Evolutionary conservation across 495 filamentous ascomycete genomes (phyloP).

Genomic region (Glutinoglossum americanum): DNA sequence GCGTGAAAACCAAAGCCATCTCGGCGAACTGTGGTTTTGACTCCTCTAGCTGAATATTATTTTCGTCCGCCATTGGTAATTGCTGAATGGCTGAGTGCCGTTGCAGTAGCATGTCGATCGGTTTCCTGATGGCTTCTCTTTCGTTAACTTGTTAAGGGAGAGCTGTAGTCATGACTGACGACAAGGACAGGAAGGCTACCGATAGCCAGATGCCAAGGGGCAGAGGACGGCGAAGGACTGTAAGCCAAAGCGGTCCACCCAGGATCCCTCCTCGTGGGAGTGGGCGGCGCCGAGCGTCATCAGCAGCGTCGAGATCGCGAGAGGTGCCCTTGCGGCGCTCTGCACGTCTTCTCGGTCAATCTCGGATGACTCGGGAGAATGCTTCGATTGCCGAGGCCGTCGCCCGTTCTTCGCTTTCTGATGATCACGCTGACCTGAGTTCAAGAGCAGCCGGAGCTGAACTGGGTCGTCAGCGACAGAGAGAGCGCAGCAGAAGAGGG

Average conservation of each 20-base stretch:
- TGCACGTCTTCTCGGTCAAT: background rate
- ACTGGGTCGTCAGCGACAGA: background rate
- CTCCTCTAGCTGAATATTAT: background rate
- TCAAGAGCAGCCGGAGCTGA: constrained; percentile 3
- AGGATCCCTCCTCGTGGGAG: background rate
- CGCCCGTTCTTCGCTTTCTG: background rate
- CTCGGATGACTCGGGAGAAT: background rate
- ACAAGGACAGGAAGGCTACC: background rate
- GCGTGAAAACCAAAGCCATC: background rate
- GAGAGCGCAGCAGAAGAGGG: background rate
- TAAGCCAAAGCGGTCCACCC: background rate
- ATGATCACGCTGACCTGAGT: background rate
- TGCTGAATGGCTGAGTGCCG: background rate
- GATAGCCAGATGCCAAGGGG: background rate
- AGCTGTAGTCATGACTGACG: background rate
- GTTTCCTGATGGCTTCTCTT: background rate
- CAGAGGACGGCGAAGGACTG: background rate
- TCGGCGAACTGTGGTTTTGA: background rate
- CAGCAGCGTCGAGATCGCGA: background rate
- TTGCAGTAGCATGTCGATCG: background rate
- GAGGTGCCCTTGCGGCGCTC: background rate
- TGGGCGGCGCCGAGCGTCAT: background rate
- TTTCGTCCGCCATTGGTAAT: background rate
- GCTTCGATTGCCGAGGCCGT: background rate
- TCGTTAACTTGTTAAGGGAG: background rate